Percentiles rank a stretch among this genome's conserved stretches.
Conservation (phyloP, 2,329 filamentous ascomycete genomes). For the Xylaria hypoxylon region DNA sequence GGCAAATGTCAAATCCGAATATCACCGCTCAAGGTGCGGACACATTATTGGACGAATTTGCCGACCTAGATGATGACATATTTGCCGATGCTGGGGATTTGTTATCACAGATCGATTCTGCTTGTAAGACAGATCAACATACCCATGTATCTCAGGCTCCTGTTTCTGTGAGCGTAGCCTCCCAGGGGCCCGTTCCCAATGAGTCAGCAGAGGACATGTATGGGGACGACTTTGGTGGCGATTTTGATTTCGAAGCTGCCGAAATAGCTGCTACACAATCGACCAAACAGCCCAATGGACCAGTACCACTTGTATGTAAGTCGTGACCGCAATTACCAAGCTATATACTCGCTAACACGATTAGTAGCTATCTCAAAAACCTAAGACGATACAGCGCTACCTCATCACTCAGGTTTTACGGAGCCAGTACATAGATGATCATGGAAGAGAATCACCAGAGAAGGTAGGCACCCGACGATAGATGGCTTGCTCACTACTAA, state of each 20-base stretch:
- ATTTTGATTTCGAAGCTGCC: slow-evolving; percentile 81
- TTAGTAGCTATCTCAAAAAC: slow-evolving; percentile 73
- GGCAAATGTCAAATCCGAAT: slow-evolving; percentile 34
- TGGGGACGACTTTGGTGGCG: slow-evolving; percentile 79
- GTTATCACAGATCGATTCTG: slow-evolving; percentile 53
- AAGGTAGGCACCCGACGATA: slow-evolving; percentile 68
- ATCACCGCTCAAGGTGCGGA: slow-evolving; percentile 31
- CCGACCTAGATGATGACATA: slow-evolving; percentile 72
- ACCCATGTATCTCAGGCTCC: slow-evolving; percentile 37
- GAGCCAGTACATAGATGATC: slow-evolving; percentile 73
- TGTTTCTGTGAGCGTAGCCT: slow-evolving; percentile 27
- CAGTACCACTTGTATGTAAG: slow-evolving; percentile 66
- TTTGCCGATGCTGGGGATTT: slow-evolving; percentile 62
- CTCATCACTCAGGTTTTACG: slow-evolving; percentile 80
- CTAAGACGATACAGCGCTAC: slow-evolving; percentile 86
- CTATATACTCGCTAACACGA: slow-evolving; percentile 69
- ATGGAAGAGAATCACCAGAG: slow-evolving; percentile 70
- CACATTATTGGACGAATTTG: slow-evolving; percentile 69
- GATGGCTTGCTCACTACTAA: slow-evolving; percentile 34
- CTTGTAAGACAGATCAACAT: slow-evolving; percentile 37
- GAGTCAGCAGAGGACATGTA: slow-evolving; percentile 61
- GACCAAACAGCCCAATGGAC: slow-evolving; percentile 49
- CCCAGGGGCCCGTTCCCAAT: slow-evolving; percentile 44
- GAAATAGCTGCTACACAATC: slow-evolving; percentile 80
- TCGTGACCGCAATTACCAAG: slow-evolving; percentile 44